Evolutionary conservation across 176 grass and related monocot genomes (phyloP).

Genomic region (Themeda triandra): DNA sequence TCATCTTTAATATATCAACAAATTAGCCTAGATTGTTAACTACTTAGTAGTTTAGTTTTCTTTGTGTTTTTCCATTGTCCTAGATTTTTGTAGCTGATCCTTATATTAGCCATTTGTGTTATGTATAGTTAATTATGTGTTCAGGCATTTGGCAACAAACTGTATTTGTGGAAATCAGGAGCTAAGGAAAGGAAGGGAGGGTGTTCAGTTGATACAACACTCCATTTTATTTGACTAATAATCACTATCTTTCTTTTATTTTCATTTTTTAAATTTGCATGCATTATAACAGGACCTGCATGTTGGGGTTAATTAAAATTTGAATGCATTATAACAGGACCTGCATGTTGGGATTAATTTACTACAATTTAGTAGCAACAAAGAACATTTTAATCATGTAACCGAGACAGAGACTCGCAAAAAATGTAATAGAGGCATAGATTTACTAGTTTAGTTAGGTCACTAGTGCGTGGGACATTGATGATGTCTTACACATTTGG

Average conservation of each 20-base stretch:
- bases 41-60: not conserved
- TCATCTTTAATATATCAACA: not conserved
- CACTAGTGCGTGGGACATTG: constrained; percentile 4
- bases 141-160: not conserved
- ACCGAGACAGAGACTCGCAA: not conserved
- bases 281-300: not conserved
- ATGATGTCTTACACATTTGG: not conserved
- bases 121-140: not conserved
- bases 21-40: constrained; percentile 5
- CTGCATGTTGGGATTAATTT: not conserved
- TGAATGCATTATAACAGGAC: not conserved
- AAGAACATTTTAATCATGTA: not conserved
- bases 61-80: not conserved
- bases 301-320: not conserved
- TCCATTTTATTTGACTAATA: not conserved
- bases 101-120: not conserved
- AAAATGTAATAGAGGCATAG: constrained; percentile 11
- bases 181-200: not conserved
- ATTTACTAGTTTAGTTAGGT: not conserved
- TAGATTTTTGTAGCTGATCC: constrained; percentile 10
- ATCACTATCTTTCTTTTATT: not conserved
- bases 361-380: not conserved
- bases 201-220: not conserved
- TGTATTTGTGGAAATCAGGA: not conserved
- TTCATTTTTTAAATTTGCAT: not conserved